Percentiles rank a stretch among this genome's conserved stretches.
Conservation (phyloP, 2,329 filamentous ascomycete species). For the Cladosporium sp. region DNA sequence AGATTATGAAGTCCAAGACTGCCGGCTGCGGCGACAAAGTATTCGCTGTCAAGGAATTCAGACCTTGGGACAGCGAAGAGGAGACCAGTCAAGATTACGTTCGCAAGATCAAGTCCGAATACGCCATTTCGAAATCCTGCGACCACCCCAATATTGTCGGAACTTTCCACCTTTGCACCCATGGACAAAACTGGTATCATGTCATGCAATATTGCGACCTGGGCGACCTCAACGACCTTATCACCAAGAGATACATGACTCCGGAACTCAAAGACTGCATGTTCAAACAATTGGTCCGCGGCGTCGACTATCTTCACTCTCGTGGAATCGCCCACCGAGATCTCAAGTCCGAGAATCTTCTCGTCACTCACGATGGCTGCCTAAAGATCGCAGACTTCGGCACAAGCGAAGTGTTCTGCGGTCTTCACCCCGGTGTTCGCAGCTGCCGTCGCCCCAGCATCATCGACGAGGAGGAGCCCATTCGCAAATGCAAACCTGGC, state of each 20-base stretch:
- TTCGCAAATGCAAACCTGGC: constrained; percentile 69
- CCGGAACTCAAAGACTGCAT: constrained; percentile 70
- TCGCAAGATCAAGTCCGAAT: constrained; percentile 88
- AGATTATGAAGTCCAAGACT: constrained; percentile 70
- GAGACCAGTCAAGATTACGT: constrained; percentile 65
- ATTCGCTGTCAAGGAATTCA: constrained; percentile 85
- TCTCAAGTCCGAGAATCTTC: constrained; percentile 82
- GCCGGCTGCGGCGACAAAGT: constrained; percentile 50
- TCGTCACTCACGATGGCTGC: constrained; percentile 72
- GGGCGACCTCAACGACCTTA: constrained; percentile 72
- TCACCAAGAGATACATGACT: constrained; percentile 63
- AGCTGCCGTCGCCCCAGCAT: constrained; percentile 49
- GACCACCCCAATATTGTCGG: constrained; percentile 85
- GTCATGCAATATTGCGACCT: constrained; percentile 89
- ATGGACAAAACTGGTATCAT: constrained; percentile 74
- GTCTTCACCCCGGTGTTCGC: constrained; percentile 72
- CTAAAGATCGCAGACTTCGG: constrained; percentile 92
- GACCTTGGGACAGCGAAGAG: constrained; percentile 65
- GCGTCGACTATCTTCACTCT: constrained; percentile 73
- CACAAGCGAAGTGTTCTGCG: constrained; percentile 78
- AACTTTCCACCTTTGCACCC: constrained; percentile 66
- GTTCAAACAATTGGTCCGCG: constrained; percentile 84
- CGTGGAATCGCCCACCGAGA: constrained; percentile 87
- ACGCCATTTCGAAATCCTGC: constrained; percentile 77
- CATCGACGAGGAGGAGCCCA: constrained; percentile 65